Evolutionary conservation across 1,284 basidiomycete species (phyloP).

Genomic region (Cryptococcus sp.): DNA sequence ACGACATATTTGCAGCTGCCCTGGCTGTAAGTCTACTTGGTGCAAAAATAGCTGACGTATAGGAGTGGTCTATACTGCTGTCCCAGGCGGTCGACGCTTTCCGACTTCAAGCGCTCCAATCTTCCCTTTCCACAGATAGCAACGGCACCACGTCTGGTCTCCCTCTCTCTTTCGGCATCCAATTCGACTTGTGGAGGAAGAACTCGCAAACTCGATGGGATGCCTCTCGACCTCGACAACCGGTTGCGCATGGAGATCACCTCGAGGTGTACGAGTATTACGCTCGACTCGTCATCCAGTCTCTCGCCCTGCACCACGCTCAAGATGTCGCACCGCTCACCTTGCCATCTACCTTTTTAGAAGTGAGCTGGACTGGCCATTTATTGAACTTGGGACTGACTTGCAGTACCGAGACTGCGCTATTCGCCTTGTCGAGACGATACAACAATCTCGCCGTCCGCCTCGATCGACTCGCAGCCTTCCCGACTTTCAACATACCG

Average conservation of each 20-base stretch:
- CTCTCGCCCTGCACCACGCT: constrained; percentile 23
- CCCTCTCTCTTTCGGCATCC: neutral
- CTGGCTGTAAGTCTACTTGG: neutral
- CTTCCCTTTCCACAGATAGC: neutral
- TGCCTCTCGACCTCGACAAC: no score
- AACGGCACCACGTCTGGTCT: neutral
- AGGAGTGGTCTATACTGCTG: neutral
- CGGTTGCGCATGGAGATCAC: no score
- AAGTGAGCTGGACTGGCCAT: constrained; percentile 14
- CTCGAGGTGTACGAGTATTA: constrained; percentile 28
- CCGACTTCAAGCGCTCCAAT: neutral
- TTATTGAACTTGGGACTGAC: neutral
- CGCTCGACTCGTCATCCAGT: constrained; percentile 23
- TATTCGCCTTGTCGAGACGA: constrained; percentile 19
- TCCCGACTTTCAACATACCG: constrained; percentile 29
- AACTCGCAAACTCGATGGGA: neutral
- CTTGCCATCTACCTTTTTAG: constrained; percentile 19
- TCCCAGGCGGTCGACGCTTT: neutral
- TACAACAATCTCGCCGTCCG: constrained; percentile 15
- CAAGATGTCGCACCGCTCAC: constrained; percentile 3
- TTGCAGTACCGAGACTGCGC: constrained; percentile 23
- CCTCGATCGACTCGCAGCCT: constrained; percentile 12
- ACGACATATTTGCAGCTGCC: neutral
- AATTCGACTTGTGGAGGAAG: neutral
- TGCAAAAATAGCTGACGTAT: neutral